Evolutionary conservation across 1,139 yeast genomes (phyloP), one percentile per base, ranked within the genome.

Genomic region (Kurtzmaniella quercitrusa): DNA sequence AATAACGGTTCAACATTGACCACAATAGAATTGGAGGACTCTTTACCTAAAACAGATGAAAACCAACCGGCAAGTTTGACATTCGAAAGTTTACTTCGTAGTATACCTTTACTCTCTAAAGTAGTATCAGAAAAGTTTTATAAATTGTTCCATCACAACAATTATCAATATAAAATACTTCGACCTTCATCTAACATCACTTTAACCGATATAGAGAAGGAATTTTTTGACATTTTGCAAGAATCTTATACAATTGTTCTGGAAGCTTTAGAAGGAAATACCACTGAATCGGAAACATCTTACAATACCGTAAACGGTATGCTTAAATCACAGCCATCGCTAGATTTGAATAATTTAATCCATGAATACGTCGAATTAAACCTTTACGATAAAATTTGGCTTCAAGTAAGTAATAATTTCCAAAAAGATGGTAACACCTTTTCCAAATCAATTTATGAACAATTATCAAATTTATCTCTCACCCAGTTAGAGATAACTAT

Each of bases 291-390:
- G 9, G 74, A 68, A 43, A 65, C 63, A 40, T 60, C 68, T 0
- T 65, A 61, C 46, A 59, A 63, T 43, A 41, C 70, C 15, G 58
- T 73, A 2, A 63, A 61, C 40, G 61, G 61, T 34, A 59, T 71
- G 10, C 50, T 68, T 5, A 50, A 52, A 18, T 44, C 57, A n/a
- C 65, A 69, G 41, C 79, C 83, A 0, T 66, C 66, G 0, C 58
- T 81, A 3, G 83, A 85, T 50, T 63, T 78, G 52, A 79, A 70
- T 54, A 70, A 68, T 47, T 68, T 81, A 44, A 71, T 88, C 1
- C 85, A 82, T 52, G 82, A 80, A 45, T 86, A 86, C 51, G 81
- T 87, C 11, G 96, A 89, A 51, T 55, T 75, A 46, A 82, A 81
- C 48, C 58, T 87, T 18, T 84, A 81, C 55, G 86, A 81, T 51